Percentiles rank a stretch among this genome's conserved stretches.
These are phyloP conservation scores for Ophiostoma sp. DNA, from an alignment of 2,329 filamentous ascomycete species.

Conservation along the genomic window DNA sequence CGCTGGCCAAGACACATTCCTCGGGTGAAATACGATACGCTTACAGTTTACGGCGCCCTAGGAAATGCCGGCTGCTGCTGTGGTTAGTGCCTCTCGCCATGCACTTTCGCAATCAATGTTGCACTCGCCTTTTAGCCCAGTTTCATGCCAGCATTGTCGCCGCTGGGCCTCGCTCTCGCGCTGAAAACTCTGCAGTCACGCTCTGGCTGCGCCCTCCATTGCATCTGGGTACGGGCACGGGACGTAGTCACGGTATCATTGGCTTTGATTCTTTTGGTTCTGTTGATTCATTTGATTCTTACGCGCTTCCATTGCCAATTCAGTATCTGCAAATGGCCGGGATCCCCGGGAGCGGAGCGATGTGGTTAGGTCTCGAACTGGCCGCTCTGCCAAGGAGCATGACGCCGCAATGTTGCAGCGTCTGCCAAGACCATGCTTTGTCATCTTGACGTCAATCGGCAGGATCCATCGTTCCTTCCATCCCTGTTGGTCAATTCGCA, in stretches of 20 bases:
- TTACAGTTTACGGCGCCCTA: neutral
- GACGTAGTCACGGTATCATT: neutral
- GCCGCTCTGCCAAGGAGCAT: neutral
- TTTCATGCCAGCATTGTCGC: neutral
- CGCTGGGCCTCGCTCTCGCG: neutral
- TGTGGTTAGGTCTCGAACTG: neutral
- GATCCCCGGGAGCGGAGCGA: neutral
- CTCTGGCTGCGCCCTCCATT: neutral
- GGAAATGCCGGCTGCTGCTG: no score
- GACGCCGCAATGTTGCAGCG: neutral
- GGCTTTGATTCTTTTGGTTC: no score
- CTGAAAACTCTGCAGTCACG: neutral
- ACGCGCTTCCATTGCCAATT: no score
- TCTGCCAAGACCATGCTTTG: neutral
- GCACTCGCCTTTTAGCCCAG: neutral
- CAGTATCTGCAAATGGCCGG: neutral
- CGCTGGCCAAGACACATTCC: neutral
- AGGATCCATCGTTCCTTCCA: neutral
- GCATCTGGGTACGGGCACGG: neutral
- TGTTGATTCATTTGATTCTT: no score
- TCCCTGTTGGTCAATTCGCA: neutral
- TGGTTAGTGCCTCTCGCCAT: no score
- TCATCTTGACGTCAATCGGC: neutral
- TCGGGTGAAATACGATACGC: neutral
- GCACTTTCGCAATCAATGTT: neutral